Percentiles rank a stretch among this genome's conserved stretches.
Conservation (phyloP, 495 filamentous ascomycete genomes). For the Tuber calosporum region DNA sequence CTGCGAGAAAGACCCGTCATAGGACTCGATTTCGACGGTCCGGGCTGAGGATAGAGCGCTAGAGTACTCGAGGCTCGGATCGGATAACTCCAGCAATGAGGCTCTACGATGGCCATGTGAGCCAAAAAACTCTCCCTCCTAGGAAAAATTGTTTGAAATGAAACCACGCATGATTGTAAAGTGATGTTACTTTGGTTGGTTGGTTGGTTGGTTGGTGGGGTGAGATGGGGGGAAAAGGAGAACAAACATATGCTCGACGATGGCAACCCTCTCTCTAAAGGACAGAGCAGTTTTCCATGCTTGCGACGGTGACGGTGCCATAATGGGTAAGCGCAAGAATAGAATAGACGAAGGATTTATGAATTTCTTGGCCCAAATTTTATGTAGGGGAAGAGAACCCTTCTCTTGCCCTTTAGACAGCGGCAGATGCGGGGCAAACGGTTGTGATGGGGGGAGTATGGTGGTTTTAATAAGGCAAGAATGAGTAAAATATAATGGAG, state of each 20-base stretch:
- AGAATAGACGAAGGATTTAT: background rate
- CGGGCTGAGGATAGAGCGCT: slow-evolving; percentile 29
- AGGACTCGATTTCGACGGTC: slow-evolving; percentile 24
- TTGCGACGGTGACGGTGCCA: slow-evolving; percentile 8
- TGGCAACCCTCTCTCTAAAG: slow-evolving; percentile 33
- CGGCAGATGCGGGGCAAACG: background rate
- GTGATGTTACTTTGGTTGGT: background rate
- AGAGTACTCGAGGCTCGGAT: slow-evolving; percentile 20
- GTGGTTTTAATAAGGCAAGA: background rate
- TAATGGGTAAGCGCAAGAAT: background rate
- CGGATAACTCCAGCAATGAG: slow-evolving; percentile 20
- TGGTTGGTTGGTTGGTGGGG: background rate
- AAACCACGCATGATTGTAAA: background rate
- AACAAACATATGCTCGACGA: slow-evolving; percentile 45
- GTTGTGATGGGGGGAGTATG: background rate
- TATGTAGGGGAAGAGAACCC: background rate
- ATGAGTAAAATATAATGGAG: background rate
- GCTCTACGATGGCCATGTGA: slow-evolving; percentile 32
- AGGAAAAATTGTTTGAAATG: background rate
- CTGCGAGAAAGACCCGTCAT: slow-evolving; percentile 26
- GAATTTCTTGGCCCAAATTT: background rate
- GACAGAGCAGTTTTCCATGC: slow-evolving; percentile 28
- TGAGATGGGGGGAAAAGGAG: slow-evolving; percentile 38
- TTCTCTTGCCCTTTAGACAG: background rate
- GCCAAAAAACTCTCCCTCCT: slow-evolving; percentile 33